phyloP scores from a whole-genome alignment of 108 stramenopile genomes.

The Aurantiochytrium sp. region DNA sequence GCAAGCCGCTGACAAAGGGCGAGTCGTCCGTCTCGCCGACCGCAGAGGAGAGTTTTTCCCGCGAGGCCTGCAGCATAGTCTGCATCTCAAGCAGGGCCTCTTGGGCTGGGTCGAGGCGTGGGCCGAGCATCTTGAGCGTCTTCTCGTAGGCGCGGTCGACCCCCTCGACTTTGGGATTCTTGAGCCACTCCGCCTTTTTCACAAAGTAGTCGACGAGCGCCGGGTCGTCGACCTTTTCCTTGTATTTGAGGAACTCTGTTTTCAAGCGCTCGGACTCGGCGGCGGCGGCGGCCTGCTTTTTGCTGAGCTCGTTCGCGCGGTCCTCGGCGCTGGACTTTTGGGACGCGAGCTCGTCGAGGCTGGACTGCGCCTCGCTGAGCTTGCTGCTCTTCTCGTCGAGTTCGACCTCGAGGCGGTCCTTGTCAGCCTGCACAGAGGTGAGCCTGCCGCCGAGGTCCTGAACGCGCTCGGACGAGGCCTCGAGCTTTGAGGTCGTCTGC shows the following conservation, averaged over 20 bases:
- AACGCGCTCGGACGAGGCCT: neutral
- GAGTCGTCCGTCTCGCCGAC: neutral
- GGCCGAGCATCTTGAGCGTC: constrained; percentile 9
- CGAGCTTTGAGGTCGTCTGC: neutral
- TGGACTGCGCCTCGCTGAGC: neutral
- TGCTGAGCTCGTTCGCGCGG: neutral
- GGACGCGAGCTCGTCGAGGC: neutral
- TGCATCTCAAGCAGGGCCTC: neutral
- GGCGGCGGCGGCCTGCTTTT: neutral
- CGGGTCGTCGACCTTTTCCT: constrained; percentile 20
- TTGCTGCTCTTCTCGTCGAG: neutral
- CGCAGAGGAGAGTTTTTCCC: neutral
- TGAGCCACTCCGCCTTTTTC: constrained; percentile 30
- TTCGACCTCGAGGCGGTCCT: neutral
- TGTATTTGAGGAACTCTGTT: neutral
- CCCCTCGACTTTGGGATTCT: neutral
- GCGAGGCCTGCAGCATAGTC: neutral
- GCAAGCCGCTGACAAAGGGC: neutral
- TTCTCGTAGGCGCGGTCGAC: constrained; percentile 25
- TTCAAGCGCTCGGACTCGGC: neutral
- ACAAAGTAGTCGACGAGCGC: constrained; percentile 23
- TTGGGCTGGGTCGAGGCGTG: neutral
- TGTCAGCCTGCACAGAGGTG: neutral
- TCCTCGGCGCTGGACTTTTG: neutral
- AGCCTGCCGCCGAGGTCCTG: neutral